phyloP scores from a whole-genome alignment of 2,329 filamentous ascomycete genomes.

The Pseudocercospora musae region DNA sequence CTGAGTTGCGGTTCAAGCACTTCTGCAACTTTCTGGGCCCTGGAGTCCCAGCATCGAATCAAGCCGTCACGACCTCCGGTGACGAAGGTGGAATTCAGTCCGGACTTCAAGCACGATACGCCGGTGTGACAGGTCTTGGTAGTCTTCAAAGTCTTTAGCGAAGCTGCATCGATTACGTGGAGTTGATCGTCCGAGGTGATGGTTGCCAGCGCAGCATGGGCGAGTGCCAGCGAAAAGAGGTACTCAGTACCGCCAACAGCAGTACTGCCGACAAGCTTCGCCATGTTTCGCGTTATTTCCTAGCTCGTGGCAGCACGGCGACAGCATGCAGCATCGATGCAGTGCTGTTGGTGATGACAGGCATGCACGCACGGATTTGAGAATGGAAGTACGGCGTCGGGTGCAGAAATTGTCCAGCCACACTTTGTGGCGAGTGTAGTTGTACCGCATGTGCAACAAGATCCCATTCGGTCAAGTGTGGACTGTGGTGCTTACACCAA shows the following conservation, averaged over 20 bases:
- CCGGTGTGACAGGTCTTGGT: constrained; percentile 58
- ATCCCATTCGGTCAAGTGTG: not conserved
- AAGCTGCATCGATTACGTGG: constrained; percentile 60
- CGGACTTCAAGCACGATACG: constrained; percentile 56
- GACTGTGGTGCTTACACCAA: not conserved
- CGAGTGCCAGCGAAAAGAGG: constrained; percentile 53
- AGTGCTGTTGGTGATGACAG: not conserved
- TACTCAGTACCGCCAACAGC: constrained; percentile 39
- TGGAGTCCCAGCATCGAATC: constrained; percentile 41
- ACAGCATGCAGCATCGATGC: not conserved
- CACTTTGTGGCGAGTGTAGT: not conserved
- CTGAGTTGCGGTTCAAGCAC: constrained; percentile 45
- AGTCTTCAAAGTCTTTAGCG: constrained; percentile 51
- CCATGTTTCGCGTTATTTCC: not conserved
- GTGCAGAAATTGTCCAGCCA: not conserved
- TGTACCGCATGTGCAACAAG: not conserved
- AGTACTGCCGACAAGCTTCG: constrained; percentile 1
- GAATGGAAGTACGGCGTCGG: not conserved
- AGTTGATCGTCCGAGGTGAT: constrained; percentile 71
- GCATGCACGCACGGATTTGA: not conserved
- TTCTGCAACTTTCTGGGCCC: constrained; percentile 21
- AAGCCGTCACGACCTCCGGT: constrained; percentile 71
- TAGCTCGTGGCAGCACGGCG: not conserved
- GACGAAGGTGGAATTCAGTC: constrained; percentile 49
- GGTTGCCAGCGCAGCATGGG: constrained; percentile 48